Conservation (phyloP, 2,329 filamentous ascomycete species). For the Dothistroma pini region DNA sequence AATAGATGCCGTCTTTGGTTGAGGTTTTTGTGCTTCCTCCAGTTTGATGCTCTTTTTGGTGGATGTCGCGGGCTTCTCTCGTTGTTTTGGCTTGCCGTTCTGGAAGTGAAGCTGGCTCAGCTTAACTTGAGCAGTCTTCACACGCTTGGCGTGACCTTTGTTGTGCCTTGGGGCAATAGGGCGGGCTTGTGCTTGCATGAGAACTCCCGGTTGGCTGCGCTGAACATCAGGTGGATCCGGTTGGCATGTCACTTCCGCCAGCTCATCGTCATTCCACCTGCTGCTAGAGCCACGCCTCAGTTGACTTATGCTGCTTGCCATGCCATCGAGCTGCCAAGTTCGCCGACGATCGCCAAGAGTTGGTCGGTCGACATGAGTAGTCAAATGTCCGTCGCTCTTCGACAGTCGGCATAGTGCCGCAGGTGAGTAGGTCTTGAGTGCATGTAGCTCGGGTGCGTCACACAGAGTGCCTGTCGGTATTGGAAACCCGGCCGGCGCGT, state of each 20-base stretch:
- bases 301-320: background rate
- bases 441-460: constrained; percentile 9
- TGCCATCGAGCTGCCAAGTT: constrained; percentile 2
- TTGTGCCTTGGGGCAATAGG: background rate
- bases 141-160: background rate
- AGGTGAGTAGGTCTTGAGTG: constrained; percentile 7
- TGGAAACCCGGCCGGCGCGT: constrained; percentile 9
- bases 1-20: constrained; percentile 9
- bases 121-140: background rate
- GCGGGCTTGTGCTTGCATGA: background rate
- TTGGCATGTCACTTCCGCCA: constrained; percentile 1
- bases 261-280: constrained; percentile 13
- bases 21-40: background rate
- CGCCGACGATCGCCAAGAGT: constrained; percentile 7
- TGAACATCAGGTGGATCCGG: background rate
- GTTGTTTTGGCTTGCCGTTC: background rate
- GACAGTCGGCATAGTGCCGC: constrained; percentile 13
- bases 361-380: background rate
- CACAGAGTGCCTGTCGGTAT: constrained; percentile 11
- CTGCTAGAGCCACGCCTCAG: constrained; percentile 3
- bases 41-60: background rate
- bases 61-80: background rate
- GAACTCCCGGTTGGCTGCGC: background rate
- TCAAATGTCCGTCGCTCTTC: background rate
- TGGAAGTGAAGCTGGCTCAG: background rate